These are phyloP conservation scores for Zygotorulaspora florentina DNA, from an alignment of 805 yeast genomes.

Conservation along the genomic window DNA sequence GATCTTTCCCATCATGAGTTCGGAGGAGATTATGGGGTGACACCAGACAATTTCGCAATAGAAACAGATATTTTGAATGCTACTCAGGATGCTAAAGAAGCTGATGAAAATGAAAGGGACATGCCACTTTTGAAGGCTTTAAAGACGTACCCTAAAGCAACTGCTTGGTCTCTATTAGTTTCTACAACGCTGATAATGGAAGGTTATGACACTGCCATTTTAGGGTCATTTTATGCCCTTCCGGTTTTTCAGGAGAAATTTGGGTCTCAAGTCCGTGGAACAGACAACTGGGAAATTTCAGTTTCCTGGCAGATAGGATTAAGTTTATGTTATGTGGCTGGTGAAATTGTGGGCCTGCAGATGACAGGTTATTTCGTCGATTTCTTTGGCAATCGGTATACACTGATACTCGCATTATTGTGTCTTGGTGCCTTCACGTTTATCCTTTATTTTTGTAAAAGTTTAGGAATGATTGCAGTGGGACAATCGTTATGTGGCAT, in stretches of 20 bases:
- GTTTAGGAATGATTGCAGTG: constrained; percentile 37
- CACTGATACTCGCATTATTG: constrained; percentile 34
- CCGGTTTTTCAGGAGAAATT: constrained; percentile 42
- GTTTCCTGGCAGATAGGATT: constrained; percentile 43
- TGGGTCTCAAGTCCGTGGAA: constrained; percentile 33
- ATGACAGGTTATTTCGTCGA: constrained; percentile 44
- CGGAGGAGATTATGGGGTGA: too few species aligned
- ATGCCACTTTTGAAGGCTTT: constrained; percentile 36
- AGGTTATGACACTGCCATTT: constrained; percentile 44
- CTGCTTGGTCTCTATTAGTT: constrained; percentile 44
- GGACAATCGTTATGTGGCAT: constrained; percentile 45
- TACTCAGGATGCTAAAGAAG: constrained; percentile 16
- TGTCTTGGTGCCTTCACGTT: constrained; percentile 40
- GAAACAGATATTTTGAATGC: constrained; percentile 34
- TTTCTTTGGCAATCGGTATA: constrained; percentile 43
- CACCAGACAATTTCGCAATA: too few species aligned
- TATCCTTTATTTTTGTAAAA: constrained; percentile 45
- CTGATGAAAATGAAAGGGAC: constrained; percentile 25
- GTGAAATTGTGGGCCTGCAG: constrained; percentile 46
- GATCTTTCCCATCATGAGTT: too few species aligned
- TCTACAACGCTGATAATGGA: constrained; percentile 46
- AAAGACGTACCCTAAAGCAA: constrained; percentile 42
- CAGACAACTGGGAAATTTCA: constrained; percentile 34
- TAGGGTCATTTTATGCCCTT: constrained; percentile 43
- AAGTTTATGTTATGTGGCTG: constrained; percentile 31